phyloP scores from a whole-genome alignment of 129 eudicot species.

The Chrysanthemum makinoi region DNA sequence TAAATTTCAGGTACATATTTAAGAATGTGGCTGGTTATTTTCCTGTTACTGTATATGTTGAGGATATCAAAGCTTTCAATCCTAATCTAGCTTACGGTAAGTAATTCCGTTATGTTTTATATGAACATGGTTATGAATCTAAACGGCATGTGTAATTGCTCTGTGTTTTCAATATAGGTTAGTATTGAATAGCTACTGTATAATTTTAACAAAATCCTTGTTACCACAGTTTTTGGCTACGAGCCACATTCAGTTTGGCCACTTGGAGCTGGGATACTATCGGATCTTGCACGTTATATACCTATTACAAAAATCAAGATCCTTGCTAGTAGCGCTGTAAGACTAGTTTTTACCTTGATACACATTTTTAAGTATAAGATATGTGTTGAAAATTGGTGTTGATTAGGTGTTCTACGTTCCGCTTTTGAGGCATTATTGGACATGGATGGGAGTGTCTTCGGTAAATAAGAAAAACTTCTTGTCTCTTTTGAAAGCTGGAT shows the following conservation, averaged over 20 bases:
- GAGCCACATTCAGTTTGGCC: slow-evolving; percentile 99
- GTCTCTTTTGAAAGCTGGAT: slow-evolving; percentile 60
- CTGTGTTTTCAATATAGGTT: too few species aligned
- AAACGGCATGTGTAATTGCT: neutral
- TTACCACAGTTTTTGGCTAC: slow-evolving; percentile 66
- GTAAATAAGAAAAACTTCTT: slow-evolving; percentile 60
- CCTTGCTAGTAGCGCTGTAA: slow-evolving; percentile 86
- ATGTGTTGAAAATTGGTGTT: neutral
- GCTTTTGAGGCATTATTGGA: slow-evolving; percentile 77
- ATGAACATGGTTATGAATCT: neutral
- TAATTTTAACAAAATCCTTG: neutral
- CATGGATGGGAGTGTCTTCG: slow-evolving; percentile 78
- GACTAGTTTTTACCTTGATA: slow-evolving; percentile 9
- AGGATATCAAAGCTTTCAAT: slow-evolving; percentile 81
- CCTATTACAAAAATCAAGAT: slow-evolving; percentile 64
- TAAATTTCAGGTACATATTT: slow-evolving; percentile 60
- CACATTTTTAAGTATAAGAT: neutral
- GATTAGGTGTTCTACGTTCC: slow-evolving; percentile 80
- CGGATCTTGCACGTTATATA: slow-evolving; percentile 62
- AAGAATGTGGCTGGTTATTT: slow-evolving; percentile 82
- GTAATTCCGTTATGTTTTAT: neutral
- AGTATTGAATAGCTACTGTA: too few species aligned
- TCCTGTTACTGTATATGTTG: slow-evolving; percentile 69
- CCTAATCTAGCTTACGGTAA: slow-evolving; percentile 77
- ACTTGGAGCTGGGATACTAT: slow-evolving; percentile 68